phyloP scores from a whole-genome alignment of 148 eudicot genomes.

The Vaccinium macrocarpon region DNA sequence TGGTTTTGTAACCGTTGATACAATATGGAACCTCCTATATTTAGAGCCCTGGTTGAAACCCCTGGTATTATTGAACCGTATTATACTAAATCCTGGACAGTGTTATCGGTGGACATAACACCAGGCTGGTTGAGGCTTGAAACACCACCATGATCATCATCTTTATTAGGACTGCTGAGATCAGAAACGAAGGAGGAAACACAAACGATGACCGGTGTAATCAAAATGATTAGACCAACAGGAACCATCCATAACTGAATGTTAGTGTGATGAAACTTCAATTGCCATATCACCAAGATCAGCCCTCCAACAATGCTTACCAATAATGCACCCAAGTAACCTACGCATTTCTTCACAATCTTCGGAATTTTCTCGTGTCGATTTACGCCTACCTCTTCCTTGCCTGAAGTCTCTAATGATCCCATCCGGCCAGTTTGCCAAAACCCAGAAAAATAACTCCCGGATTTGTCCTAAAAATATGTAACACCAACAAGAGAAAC shows the following conservation, averaged over 20 bases:
- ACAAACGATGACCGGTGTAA: slow-evolving; percentile 47
- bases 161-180: slow-evolving; percentile 23
- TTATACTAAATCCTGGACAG: not conserved
- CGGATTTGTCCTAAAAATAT: not conserved
- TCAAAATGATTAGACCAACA: slow-evolving; percentile 47
- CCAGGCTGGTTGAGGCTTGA: not conserved
- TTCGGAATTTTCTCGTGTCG: not conserved
- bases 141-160: not conserved
- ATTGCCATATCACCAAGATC: slow-evolving; percentile 51
- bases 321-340: slow-evolving; percentile 29
- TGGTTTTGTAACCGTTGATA: not conserved
- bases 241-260: slow-evolving; percentile 75
- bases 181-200: slow-evolving; percentile 35
- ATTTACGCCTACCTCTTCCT: not conserved
- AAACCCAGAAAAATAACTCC: not conserved
- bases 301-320: slow-evolving; percentile 51
- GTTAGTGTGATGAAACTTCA: slow-evolving; percentile 40
- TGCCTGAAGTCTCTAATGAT: not conserved
- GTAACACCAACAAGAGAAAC: not conserved
- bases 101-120: not conserved
- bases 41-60: not conserved
- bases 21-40: not conserved
- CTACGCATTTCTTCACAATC: slow-evolving; percentile 21
- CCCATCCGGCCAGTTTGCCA: not conserved
- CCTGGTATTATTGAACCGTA: not conserved